Evolutionary conservation across 2,329 filamentous ascomycete species (phyloP).

Genomic region (Ascochyta fabae): DNA sequence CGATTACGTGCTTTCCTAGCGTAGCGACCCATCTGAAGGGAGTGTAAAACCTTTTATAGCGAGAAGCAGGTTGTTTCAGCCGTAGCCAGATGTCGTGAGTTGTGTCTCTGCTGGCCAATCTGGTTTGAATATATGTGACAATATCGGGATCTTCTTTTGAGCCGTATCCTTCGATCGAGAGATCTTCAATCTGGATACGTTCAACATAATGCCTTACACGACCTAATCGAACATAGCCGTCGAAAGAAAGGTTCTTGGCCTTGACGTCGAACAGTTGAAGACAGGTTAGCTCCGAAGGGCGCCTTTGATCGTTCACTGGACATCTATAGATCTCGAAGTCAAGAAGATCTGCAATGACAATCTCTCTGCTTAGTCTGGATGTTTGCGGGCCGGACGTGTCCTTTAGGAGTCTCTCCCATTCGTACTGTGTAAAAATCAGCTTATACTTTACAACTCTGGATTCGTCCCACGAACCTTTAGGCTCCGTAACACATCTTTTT

Average conservation of each 20-base stretch:
- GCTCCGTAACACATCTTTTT: constrained; percentile 10
- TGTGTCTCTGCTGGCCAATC: constrained; percentile 27
- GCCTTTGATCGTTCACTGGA: constrained; percentile 7
- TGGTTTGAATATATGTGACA: constrained; percentile 70
- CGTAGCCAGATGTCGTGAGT: constrained; percentile 67
- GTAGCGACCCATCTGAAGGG: constrained; percentile 75
- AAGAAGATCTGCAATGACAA: constrained; percentile 25
- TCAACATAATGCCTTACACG: constrained; percentile 58
- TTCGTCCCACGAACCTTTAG: constrained; percentile 12
- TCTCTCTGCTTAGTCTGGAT: constrained; percentile 2
- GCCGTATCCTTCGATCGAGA: constrained; percentile 73
- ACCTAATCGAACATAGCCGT: constrained; percentile 55
- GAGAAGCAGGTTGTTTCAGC: constrained; percentile 60
- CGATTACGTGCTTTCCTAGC: constrained; percentile 73
- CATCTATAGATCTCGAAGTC: constrained; percentile 37
- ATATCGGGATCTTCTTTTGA: constrained; percentile 55
- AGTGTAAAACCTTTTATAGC: constrained; percentile 68
- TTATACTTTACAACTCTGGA: neutral
- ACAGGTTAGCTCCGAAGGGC: constrained; percentile 23
- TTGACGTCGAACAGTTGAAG: constrained; percentile 29
- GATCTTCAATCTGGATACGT: constrained; percentile 60
- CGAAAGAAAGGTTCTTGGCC: constrained; percentile 29
- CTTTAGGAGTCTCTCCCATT: constrained; percentile 10
- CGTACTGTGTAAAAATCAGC: neutral
- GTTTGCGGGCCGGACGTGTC: constrained; percentile 1